Conservation (phyloP, 2,329 filamentous ascomycete genomes). For the Penicillium sp. region DNA sequence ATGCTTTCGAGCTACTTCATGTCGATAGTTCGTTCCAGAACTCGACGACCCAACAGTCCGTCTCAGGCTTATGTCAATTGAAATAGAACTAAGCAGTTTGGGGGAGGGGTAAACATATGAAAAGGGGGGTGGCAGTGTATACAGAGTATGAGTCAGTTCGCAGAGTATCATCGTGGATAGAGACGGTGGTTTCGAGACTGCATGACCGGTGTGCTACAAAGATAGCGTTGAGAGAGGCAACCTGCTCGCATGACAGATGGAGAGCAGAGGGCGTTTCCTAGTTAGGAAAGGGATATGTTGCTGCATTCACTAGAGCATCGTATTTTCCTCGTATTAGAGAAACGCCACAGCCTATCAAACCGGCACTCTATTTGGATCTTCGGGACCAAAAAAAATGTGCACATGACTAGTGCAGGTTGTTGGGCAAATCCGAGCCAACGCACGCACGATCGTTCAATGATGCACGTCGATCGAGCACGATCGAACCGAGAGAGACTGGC, state of each 20-base stretch:
- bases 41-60: background rate
- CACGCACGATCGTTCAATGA: slow-evolving; percentile 23
- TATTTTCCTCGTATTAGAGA: background rate
- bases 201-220: slow-evolving; percentile 1
- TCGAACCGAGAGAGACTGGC: slow-evolving; percentile 6
- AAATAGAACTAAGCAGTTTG: background rate
- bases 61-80: background rate
- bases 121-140: background rate
- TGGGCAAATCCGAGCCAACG: slow-evolving; percentile 4
- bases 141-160: background rate
- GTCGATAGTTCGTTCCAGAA: background rate
- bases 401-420: slow-evolving; percentile 11
- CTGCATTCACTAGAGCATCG: background rate
- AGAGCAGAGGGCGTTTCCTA: background rate
- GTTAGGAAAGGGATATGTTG: background rate
- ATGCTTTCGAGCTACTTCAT: background rate
- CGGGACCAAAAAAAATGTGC: slow-evolving; percentile 13
- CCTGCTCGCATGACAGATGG: background rate
- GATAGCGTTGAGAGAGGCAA: slow-evolving; percentile 6
- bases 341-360: slow-evolving; percentile 12
- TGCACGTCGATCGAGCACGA: slow-evolving; percentile 16
- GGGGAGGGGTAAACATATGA: background rate
- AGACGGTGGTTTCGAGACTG: background rate
- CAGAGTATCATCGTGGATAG: background rate
- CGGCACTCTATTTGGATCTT: slow-evolving; percentile 22